Evolutionary conservation across 495 filamentous ascomycete species (phyloP).

Genomic region (Daldinia vernicosa): DNA sequence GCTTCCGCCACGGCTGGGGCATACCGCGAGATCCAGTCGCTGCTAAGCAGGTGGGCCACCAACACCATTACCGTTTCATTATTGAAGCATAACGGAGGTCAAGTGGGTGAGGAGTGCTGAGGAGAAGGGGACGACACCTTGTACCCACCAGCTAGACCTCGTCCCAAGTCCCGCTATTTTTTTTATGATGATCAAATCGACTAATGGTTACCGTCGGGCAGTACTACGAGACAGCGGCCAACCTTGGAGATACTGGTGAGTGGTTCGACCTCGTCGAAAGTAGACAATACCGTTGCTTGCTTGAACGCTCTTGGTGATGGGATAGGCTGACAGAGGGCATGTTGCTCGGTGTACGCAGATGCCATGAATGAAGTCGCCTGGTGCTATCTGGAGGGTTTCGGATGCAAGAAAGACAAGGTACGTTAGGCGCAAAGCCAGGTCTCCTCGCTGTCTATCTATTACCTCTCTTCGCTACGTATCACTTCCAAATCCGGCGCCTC

Average conservation of each 20-base stretch:
- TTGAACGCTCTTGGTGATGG: constrained; percentile 21
- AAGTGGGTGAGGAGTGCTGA: constrained; percentile 17
- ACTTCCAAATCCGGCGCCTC: constrained; percentile 38
- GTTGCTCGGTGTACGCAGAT: constrained; percentile 60
- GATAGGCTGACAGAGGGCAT: constrained; percentile 38
- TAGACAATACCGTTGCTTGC: constrained; percentile 30
- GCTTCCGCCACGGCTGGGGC: constrained; percentile 96
- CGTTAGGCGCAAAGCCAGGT: constrained; percentile 53
- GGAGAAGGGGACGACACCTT: constrained; percentile 20
- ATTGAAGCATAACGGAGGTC: constrained; percentile 24
- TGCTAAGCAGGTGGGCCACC: constrained; percentile 66
- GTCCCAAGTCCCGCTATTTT: constrained; percentile 25
- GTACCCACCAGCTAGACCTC: constrained; percentile 18
- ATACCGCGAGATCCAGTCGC: constrained; percentile 87
- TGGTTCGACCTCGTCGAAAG: constrained; percentile 29
- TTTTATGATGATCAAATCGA: constrained; percentile 34
- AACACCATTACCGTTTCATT: constrained; percentile 32
- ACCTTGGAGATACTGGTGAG: constrained; percentile 84
- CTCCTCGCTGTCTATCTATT: constrained; percentile 29
- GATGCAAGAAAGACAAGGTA: constrained; percentile 97
- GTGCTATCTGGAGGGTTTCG: constrained; percentile 96
- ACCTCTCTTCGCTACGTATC: constrained; percentile 41
- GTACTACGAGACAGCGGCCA: constrained; percentile 97
- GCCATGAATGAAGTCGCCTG: constrained; percentile 97
- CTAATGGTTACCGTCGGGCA: constrained; percentile 56